phyloP scores from a whole-genome alignment of 345 rosid species.

The Salix dunnii region DNA sequence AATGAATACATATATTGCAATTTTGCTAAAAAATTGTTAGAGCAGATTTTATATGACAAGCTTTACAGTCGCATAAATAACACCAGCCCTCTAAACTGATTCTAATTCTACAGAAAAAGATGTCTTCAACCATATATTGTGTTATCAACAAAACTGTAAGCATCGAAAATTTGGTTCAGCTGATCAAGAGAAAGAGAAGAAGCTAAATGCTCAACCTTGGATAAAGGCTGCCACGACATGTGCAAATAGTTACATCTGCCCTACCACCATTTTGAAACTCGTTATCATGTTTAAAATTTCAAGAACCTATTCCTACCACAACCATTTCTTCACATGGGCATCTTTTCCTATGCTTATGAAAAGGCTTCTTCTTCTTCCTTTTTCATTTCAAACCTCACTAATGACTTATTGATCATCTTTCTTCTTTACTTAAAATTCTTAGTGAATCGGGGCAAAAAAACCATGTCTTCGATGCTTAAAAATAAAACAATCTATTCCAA shows the following conservation, averaged over 20 bases:
- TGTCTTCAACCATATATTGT: background rate
- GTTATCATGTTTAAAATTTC: background rate
- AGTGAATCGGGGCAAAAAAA: too few species aligned
- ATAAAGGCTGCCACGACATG: background rate
- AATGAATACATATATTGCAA: background rate
- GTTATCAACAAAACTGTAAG: background rate
- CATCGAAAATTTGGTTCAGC: background rate
- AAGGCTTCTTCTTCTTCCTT: background rate
- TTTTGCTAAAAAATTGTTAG: background rate
- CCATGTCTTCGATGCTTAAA: background rate
- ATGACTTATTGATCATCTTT: too few species aligned
- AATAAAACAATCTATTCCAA: too few species aligned
- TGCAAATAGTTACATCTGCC: background rate
- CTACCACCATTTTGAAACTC: background rate
- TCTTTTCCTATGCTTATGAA: background rate
- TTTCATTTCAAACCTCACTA: too few species aligned
- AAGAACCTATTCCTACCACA: background rate
- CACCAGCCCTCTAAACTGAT: background rate
- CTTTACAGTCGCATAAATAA: background rate
- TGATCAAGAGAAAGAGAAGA: background rate
- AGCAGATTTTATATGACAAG: background rate
- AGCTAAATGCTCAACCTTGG: background rate
- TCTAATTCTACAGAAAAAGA: background rate
- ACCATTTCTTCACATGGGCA: background rate
- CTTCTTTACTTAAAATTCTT: too few species aligned